Evolutionary conservation across 257 asterid species (phyloP), one percentile per base, ranked within the genome.

Genomic region (Przewalskia tangutica): DNA sequence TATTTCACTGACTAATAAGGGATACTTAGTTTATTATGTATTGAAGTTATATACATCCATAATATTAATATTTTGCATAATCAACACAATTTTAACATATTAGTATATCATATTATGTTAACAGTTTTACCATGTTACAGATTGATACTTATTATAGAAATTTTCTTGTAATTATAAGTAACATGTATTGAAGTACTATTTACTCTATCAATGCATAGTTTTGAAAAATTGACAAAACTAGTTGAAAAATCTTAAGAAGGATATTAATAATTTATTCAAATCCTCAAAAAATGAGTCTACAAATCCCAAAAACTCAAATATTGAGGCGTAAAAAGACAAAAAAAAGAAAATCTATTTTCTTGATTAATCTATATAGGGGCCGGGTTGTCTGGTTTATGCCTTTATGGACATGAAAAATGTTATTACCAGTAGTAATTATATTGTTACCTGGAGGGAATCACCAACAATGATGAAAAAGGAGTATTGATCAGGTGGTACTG

Each of bases 401-500:
- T 27, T 27, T 27, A 27, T 27, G 42, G 6, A 38, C 11, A 65
- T 12, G 16, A 8, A 13, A 32, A 32, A 66, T 66, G 16, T 13
- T 13, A 32, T 12, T 46, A 46, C 14, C 12, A 2, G 12, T 13
- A 27, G 32, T 27, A 27, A 27, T 27, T 27, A 27, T 27, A 66
- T 23, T 11, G 46, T 13, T 84, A 84, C 86, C 84, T 84, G 86
- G 7, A 84, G 54, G 8, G 84, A 68, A 54, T 84, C 81, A 34
- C 83, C 86, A 53, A 84, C 86, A 34, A 66, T 32, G 81, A 84
- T 60, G 83, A 79, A 84, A 60, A 84, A 59, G 63, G 84, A 80
- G 81, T 42, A 36, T 2, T 10, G 81, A 42, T 79, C 83, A 58
- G 83, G 86, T 17, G 81, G 84, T 42, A 84, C 77, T 9, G 84